Conservation (phyloP, 495 filamentous ascomycete species). For the Ramalina peruviana region DNA sequence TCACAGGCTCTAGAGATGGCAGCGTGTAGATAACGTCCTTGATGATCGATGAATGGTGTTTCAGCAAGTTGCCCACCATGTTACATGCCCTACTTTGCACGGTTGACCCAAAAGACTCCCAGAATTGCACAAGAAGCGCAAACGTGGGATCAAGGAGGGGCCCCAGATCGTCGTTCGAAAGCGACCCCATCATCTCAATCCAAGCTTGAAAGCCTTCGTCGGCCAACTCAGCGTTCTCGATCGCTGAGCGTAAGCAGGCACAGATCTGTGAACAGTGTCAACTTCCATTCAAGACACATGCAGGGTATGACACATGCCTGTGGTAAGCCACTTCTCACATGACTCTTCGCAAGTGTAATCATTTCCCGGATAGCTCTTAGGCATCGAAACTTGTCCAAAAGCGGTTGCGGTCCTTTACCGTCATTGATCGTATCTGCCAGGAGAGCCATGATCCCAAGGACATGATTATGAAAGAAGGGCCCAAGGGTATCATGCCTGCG, state of each 20-base stretch:
- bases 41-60: slow-evolving; percentile 43
- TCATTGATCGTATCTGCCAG: slow-evolving; percentile 75
- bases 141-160: slow-evolving; percentile 74
- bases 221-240: slow-evolving; percentile 57
- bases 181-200: slow-evolving; percentile 56
- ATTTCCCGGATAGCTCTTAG: slow-evolving; percentile 78
- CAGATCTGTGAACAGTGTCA: slow-evolving; percentile 44
- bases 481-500: slow-evolving; percentile 47
- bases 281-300: slow-evolving; percentile 1
- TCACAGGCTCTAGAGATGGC: slow-evolving; percentile 65
- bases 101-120: slow-evolving; percentile 47
- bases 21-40: slow-evolving; percentile 52
- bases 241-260: slow-evolving; percentile 73
- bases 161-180: slow-evolving; percentile 67
- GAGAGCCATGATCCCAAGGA: slow-evolving; percentile 75
- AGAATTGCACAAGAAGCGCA: slow-evolving; percentile 70
- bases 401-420: slow-evolving; percentile 36
- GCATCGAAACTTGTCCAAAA: slow-evolving; percentile 58
- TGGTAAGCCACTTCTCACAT: slow-evolving; percentile 65
- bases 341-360: slow-evolving; percentile 55
- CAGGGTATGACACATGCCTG: slow-evolving; percentile 44
- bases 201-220: slow-evolving; percentile 71
- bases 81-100: slow-evolving; percentile 43
- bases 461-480: slow-evolving; percentile 69
- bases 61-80: slow-evolving; percentile 51